Conservation (phyloP, 495 filamentous ascomycete genomes). For the Delitschia confertaspora region DNA sequence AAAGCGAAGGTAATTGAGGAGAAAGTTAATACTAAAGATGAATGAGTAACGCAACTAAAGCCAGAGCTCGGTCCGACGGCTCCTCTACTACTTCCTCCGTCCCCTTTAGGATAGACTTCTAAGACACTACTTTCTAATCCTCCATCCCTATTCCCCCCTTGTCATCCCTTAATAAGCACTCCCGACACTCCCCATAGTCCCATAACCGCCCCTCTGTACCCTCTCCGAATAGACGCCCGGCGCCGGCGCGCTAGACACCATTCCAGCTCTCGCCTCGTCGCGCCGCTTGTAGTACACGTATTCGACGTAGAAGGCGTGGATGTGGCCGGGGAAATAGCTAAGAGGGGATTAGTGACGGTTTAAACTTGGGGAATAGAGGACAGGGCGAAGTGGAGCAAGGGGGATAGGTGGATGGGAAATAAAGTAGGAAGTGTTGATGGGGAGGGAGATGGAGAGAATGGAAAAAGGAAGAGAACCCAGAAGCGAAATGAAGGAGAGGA, state of each 20-base stretch:
- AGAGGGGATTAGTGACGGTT: background rate
- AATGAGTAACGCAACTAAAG: no score
- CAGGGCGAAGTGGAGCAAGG: background rate
- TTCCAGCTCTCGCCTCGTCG: constrained; percentile 47
- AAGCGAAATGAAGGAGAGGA: constrained; percentile 1
- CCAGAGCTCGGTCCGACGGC: no score
- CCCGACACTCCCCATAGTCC: no score
- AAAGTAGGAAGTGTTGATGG: background rate
- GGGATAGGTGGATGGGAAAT: background rate
- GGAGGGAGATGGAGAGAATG: background rate
- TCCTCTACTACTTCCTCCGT: no score
- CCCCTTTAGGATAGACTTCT: no score
- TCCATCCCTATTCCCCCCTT: no score
- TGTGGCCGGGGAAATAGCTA: constrained; percentile 69
- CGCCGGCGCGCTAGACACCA: constrained; percentile 42
- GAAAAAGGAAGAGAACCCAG: background rate
- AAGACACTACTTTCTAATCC: no score
- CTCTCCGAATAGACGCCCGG: constrained; percentile 74
- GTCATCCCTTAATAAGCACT: no score
- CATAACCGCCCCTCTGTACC: constrained; percentile 68
- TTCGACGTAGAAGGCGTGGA: constrained; percentile 88
- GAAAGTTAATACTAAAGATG: no score
- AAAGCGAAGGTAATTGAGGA: no score
- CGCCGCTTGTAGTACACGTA: constrained; percentile 75
- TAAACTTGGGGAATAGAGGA: background rate